Percentiles rank a stretch among this genome's conserved stretches.
phyloP scores from a whole-genome alignment of 805 yeast species.

The Candida insectalens region DNA sequence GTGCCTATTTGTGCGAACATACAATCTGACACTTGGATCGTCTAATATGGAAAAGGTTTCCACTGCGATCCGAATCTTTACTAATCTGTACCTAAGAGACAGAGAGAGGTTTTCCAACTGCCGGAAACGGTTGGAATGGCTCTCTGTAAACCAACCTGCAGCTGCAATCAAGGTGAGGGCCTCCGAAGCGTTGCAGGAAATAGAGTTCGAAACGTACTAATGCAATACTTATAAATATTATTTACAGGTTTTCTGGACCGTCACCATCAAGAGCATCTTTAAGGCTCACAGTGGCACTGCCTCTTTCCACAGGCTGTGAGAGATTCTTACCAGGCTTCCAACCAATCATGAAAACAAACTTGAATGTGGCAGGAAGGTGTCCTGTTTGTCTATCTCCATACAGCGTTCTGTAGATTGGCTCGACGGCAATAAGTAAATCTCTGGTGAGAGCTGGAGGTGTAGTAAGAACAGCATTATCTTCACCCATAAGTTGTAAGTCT shows the following conservation, averaged over 20 bases:
- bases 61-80: slow-evolving; percentile 34
- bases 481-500: slow-evolving; percentile 79
- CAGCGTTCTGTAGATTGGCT: slow-evolving; percentile 59
- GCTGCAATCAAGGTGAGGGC: slow-evolving; percentile 11
- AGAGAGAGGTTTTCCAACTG: slow-evolving; percentile 9
- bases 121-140: slow-evolving; percentile 14
- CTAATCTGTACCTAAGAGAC: slow-evolving; percentile 21
- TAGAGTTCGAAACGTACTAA: slow-evolving; percentile 6
- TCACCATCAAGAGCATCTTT: slow-evolving; percentile 43
- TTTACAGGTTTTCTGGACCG: too few relatives aligned
- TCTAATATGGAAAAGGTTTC: slow-evolving; percentile 28
- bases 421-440: slow-evolving; percentile 66
- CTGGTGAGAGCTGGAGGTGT: slow-evolving; percentile 35
- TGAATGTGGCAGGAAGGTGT: slow-evolving; percentile 69
- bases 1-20: slow-evolving; percentile 36
- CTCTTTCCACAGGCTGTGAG: slow-evolving; percentile 66
- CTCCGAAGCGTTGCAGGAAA: slow-evolving; percentile 13
- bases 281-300: slow-evolving; percentile 58
- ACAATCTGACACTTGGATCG: slow-evolving; percentile 48
- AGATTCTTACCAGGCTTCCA: slow-evolving; percentile 71
- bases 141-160: slow-evolving; percentile 16
- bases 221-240: neutral
- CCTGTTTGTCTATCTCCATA: slow-evolving; percentile 51
- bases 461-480: slow-evolving; percentile 48
- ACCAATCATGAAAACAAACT: slow-evolving; percentile 77